Evolutionary conservation across 257 asterid species (phyloP), one percentile per base, ranked within the genome.

Genomic region (Paulownia fortunei): DNA sequence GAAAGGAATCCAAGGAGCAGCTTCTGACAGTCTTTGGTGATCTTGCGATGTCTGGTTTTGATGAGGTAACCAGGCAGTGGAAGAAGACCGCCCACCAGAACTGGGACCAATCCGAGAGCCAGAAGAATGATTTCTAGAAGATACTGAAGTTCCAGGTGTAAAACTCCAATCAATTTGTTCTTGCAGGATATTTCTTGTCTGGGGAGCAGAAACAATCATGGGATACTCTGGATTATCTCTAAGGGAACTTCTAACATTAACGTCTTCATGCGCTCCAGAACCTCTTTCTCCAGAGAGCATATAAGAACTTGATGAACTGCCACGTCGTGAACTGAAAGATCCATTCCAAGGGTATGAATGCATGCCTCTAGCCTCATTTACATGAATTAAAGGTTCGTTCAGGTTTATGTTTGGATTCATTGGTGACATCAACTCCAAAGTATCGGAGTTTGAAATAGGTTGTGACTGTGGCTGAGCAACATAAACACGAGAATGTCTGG

Each of bases 141-240:
- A 83, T 61, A 84, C 63, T 9, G 88, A 80, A 76, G 87, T 76
- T 54, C 84, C 92, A 62, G 92, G 88, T 39, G 84, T 79, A 72
- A 85, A 87, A 79, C 90, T 84, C 96, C 96, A 92, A 69, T 82
- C 89, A 21, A 88, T 83, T 71, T 91, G 88, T 42, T 91, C 95
- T 46, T 80, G 92, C 54, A 67, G 55, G 59, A 76, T 19, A 76
- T 77, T 85, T 87, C 90, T 84, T 7, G 89, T 74, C 85, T 88
- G 94, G 0, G 91, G 61, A 71, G 83, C 83, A 52, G 94, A 63
- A 63, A 80, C 85, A 54, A 78, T 83, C 79, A 80, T 74, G 70
- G 89, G 83, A 79, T 80, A 82, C 59, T 88, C 94, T 2, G 73
- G 80, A 78, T 71, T 84, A 72, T 76, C 86, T 76, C 90, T 85